phyloP scores from a whole-genome alignment of 805 yeast species.

The Ogataea paradorogensis region DNA sequence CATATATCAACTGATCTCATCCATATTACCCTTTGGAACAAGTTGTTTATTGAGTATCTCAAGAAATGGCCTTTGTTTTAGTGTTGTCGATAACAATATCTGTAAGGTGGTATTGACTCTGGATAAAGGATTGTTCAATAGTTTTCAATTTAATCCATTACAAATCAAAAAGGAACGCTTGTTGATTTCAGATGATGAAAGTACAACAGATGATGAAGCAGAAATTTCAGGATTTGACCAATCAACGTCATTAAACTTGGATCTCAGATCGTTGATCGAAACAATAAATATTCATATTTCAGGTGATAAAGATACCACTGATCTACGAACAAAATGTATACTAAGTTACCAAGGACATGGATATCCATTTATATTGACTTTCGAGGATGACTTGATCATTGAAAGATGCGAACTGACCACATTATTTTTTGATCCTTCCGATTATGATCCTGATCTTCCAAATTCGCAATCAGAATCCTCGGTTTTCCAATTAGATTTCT shows the following conservation, averaged over 20 bases:
- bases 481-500: constrained; percentile 36
- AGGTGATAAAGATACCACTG: constrained; percentile 23
- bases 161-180: constrained; percentile 10
- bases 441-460: constrained; percentile 4
- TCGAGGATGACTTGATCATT: constrained; percentile 49
- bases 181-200: constrained; percentile 4
- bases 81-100: constrained; percentile 45
- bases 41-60: constrained; percentile 37
- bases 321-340: constrained; percentile 42
- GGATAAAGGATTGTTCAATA: constrained; percentile 36
- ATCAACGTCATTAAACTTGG: constrained; percentile 38
- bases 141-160: constrained; percentile 28
- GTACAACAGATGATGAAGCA: constrained; percentile 12
- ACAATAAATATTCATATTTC: constrained; percentile 43
- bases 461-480: constrained; percentile 31
- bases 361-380: constrained; percentile 51
- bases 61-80: constrained; percentile 50
- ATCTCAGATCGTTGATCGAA: constrained; percentile 47
- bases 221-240: background rate
- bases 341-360: constrained; percentile 49
- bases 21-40: constrained; percentile 31
- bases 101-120: constrained; percentile 37
- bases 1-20: constrained; percentile 27
- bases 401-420: constrained; percentile 60
- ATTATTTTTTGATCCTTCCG: constrained; percentile 26